These are phyloP conservation scores for Ocimum tenuiflorum DNA, from an alignment of 257 asterid species.

Conservation along the genomic window DNA sequence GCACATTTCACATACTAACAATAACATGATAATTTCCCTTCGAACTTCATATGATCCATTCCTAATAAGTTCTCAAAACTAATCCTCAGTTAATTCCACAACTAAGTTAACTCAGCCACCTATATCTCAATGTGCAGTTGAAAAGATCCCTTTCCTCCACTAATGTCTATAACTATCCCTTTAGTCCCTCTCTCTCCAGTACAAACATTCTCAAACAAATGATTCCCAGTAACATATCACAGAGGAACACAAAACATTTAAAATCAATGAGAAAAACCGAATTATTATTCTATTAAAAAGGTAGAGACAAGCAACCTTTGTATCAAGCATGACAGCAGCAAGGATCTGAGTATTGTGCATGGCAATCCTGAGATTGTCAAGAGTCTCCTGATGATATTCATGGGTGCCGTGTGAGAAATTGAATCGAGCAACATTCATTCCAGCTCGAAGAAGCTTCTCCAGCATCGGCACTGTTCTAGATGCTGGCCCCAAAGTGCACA, in stretches of 20 bases:
- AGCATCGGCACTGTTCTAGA: slow-evolving; percentile 66
- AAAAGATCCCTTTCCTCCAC: neutral
- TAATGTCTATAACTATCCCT: too few species aligned
- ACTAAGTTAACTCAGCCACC: neutral
- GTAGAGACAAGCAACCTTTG: slow-evolving; percentile 40
- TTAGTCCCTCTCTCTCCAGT: neutral
- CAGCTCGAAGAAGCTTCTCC: slow-evolving; percentile 79
- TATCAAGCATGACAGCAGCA: slow-evolving; percentile 84
- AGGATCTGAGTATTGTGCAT: slow-evolving; percentile 66
- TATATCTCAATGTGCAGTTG: neutral
- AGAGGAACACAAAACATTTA: neutral
- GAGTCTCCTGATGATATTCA: slow-evolving; percentile 73
- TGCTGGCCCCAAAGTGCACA: slow-evolving; percentile 81
- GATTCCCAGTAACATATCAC: neutral
- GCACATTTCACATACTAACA: too few species aligned
- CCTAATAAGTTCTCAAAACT: neutral
- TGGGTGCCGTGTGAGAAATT: slow-evolving; percentile 88
- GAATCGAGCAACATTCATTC: slow-evolving; percentile 88
- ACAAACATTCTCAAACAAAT: neutral
- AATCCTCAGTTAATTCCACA: neutral
- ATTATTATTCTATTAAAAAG: too few species aligned
- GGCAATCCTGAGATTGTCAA: slow-evolving; percentile 55
- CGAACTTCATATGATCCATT: too few species aligned
- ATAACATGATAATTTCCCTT: too few species aligned
- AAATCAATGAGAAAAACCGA: neutral